Conservation (phyloP, 495 filamentous ascomycete genomes). For the Letharia lupina region DNA sequence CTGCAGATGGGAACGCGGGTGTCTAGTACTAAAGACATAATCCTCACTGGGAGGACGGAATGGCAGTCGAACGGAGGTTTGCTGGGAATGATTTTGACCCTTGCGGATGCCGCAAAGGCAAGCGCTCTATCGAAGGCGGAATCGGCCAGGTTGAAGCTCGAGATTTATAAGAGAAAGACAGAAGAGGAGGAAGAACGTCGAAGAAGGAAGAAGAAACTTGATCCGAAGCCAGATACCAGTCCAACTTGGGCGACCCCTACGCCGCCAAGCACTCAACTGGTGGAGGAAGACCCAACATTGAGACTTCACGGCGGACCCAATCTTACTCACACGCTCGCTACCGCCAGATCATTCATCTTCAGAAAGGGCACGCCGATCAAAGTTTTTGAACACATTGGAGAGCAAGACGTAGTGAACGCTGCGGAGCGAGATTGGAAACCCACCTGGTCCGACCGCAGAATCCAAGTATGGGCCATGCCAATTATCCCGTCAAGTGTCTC, state of each 20-base stretch:
- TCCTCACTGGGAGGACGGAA: slow-evolving; percentile 67
- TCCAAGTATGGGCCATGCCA: slow-evolving; percentile 77
- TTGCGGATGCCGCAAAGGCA: slow-evolving; percentile 54
- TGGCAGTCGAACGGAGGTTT: slow-evolving; percentile 75
- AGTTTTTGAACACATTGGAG: slow-evolving; percentile 50
- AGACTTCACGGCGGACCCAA: slow-evolving; percentile 74
- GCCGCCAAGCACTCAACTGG: not conserved
- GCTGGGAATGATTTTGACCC: slow-evolving; percentile 70
- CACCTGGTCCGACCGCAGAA: slow-evolving; percentile 62
- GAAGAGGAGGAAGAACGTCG: slow-evolving; percentile 29
- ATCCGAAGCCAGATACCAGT: slow-evolving; percentile 22
- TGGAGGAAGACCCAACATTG: slow-evolving; percentile 33
- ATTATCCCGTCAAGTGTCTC: slow-evolving; percentile 32
- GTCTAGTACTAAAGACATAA: slow-evolving; percentile 58
- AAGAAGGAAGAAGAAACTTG: slow-evolving; percentile 27
- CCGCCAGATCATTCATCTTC: slow-evolving; percentile 82
- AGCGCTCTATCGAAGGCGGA: slow-evolving; percentile 30
- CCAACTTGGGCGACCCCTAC: slow-evolving; percentile 18
- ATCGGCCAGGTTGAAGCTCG: slow-evolving; percentile 5
- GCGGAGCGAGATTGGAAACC: slow-evolving; percentile 37
- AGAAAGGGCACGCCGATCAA: slow-evolving; percentile 65
- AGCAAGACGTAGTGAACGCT: slow-evolving; percentile 24
- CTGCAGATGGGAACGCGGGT: slow-evolving; percentile 54
- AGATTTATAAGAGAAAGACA: slow-evolving; percentile 7
- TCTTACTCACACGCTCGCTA: slow-evolving; percentile 67